Percentiles rank a stretch among this genome's conserved stretches.
Conservation (phyloP, 2,329 filamentous ascomycete species). For the Cryphonectria japonica region DNA sequence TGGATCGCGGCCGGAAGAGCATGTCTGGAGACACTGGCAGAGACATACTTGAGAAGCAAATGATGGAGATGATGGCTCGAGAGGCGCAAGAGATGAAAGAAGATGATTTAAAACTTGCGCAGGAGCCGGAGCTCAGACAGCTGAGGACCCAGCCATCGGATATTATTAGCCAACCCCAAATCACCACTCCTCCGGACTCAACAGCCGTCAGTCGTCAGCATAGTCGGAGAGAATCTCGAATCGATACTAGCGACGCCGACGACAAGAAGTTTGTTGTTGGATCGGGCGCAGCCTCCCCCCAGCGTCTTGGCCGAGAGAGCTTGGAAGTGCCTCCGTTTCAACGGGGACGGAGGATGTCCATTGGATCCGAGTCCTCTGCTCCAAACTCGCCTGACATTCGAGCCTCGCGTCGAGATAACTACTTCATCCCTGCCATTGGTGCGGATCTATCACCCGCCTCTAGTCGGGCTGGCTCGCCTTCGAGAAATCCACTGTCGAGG, state of each 20-base stretch:
- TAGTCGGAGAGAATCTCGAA: slow-evolving; percentile 43
- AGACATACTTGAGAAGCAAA: slow-evolving; percentile 63
- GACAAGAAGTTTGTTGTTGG: slow-evolving; percentile 31
- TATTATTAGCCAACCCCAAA: slow-evolving; percentile 40
- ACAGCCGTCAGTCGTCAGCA: slow-evolving; percentile 39
- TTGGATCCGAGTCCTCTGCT: slow-evolving; percentile 50
- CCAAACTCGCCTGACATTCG: slow-evolving; percentile 59
- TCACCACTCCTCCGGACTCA: slow-evolving; percentile 30
- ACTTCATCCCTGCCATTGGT: slow-evolving; percentile 61
- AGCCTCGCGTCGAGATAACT: slow-evolving; percentile 46
- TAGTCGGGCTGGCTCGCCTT: slow-evolving; percentile 65
- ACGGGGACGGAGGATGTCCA: slow-evolving; percentile 42
- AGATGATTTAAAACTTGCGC: slow-evolving; percentile 40
- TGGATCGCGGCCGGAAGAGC: slow-evolving; percentile 46
- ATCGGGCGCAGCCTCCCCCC: slow-evolving; percentile 36
- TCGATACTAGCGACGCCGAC: slow-evolving; percentile 48
- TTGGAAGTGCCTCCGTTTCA: slow-evolving; percentile 51
- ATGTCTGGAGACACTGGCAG: slow-evolving; percentile 55
- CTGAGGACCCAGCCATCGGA: slow-evolving; percentile 40
- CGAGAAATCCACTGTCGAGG: slow-evolving; percentile 60
- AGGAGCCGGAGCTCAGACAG: slow-evolving; percentile 39
- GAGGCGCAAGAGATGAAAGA: slow-evolving; percentile 53
- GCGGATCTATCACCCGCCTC: slow-evolving; percentile 65
- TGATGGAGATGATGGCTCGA: slow-evolving; percentile 62
- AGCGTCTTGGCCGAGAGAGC: slow-evolving; percentile 46